These are phyloP conservation scores for Grammothele lineata DNA, from an alignment of 768 basidiomycete species.

Conservation along the genomic window DNA sequence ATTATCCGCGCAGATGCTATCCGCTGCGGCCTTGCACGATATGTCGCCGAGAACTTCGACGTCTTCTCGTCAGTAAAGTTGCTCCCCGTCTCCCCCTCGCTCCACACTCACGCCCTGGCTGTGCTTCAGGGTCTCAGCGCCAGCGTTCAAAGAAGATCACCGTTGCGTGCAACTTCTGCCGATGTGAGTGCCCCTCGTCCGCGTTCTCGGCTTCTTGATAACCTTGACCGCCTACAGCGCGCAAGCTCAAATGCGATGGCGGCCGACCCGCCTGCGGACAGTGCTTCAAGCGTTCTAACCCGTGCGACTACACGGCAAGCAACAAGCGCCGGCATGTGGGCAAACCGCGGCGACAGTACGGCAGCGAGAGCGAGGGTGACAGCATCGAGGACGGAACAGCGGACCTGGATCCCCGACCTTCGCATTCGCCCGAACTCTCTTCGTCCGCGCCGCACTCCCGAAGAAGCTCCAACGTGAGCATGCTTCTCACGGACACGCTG, in stretches of 20 bases:
- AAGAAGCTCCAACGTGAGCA: constrained; percentile 23
- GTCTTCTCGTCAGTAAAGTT: constrained; percentile 33
- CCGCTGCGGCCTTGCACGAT: constrained; percentile 14
- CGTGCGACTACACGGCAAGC: constrained; percentile 76
- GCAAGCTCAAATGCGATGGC: constrained; percentile 87
- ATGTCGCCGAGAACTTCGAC: constrained; percentile 28
- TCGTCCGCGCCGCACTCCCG: constrained; percentile 23
- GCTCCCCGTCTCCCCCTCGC: background rate
- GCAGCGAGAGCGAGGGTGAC: constrained; percentile 23
- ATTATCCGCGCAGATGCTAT: constrained; percentile 10
- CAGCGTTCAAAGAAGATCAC: constrained; percentile 82
- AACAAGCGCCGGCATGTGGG: constrained; percentile 65
- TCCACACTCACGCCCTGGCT: constrained; percentile 10
- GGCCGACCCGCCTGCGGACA: constrained; percentile 80
- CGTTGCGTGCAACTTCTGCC: constrained; percentile 88
- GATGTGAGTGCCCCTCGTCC: constrained; percentile 74
- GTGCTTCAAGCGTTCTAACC: constrained; percentile 72
- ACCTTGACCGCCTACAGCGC: constrained; percentile 58
- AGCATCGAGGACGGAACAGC: constrained; percentile 55
- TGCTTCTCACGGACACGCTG: constrained; percentile 22
- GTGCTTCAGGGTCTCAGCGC: constrained; percentile 48
- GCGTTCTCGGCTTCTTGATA: too few relatives aligned
- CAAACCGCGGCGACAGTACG: constrained; percentile 48
- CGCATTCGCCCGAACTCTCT: constrained; percentile 51
- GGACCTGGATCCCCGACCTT: constrained; percentile 35